phyloP scores from a whole-genome alignment of 2,329 filamentous ascomycete species.

The Exophiala aquamarina region DNA sequence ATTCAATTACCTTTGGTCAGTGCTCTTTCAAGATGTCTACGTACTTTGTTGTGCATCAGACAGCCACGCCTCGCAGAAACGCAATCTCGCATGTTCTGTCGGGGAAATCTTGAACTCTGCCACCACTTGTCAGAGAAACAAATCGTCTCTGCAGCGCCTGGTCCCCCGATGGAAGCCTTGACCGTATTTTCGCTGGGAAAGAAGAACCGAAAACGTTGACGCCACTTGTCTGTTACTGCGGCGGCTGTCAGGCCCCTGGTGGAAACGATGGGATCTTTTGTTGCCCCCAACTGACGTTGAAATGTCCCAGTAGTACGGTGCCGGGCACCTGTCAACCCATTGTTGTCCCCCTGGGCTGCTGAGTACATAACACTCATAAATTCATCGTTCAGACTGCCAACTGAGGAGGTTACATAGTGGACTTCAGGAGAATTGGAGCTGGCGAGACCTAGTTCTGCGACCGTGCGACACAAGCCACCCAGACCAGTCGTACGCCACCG shows the following conservation, averaged over 20 bases:
- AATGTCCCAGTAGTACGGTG: too few relatives aligned
- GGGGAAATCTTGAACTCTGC: conserved; percentile 66
- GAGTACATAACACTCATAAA: conserved; percentile 63
- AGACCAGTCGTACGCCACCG: conserved; percentile 63
- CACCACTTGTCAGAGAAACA: conserved; percentile 76
- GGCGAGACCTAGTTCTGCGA: conserved; percentile 63
- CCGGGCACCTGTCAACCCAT: conserved; percentile 43
- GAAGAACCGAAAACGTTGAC: conserved; percentile 66
- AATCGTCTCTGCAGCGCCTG: conserved; percentile 72
- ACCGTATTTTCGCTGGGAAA: conserved; percentile 78
- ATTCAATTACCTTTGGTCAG: too few relatives aligned
- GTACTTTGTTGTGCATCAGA: conserved; percentile 85
- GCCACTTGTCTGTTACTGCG: conserved; percentile 5
- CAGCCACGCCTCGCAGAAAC: conserved; percentile 68
- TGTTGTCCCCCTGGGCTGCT: conserved; percentile 57
- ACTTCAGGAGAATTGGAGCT: conserved; percentile 33
- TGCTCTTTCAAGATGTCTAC: conserved; percentile 32
- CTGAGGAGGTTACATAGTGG: conserved; percentile 62
- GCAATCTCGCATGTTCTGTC: conserved; percentile 70
- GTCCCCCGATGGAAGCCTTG: conserved; percentile 61
- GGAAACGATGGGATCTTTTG: too few relatives aligned
- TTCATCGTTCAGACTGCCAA: conserved; percentile 71
- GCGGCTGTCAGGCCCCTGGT: too few relatives aligned
- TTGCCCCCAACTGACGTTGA: too few relatives aligned
- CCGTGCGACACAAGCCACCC: conserved; percentile 67